Percentiles rank a stretch among this genome's conserved stretches.
Evolutionary conservation across 257 asterid genomes (phyloP).

Genomic region (Penstemon barbatus): DNA sequence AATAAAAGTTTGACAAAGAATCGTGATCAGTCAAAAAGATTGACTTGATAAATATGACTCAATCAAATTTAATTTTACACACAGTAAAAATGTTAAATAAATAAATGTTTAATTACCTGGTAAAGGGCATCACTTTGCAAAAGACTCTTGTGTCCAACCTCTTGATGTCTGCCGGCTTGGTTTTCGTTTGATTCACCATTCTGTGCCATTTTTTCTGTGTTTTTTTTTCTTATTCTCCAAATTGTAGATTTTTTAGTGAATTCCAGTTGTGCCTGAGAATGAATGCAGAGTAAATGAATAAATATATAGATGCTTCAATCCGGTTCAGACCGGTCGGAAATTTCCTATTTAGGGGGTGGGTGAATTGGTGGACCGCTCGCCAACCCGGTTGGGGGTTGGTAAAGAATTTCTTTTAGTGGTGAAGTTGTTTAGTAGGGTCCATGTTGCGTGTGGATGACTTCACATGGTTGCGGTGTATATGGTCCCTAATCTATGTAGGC

Average conservation of each 20-base stretch:
- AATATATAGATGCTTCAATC: constrained; percentile 33
- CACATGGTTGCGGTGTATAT: background rate
- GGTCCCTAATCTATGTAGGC: no score
- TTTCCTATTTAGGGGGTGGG: constrained; percentile 11
- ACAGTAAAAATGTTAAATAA: background rate
- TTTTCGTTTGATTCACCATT: constrained; percentile 36
- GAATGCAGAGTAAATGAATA: background rate
- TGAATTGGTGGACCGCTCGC: constrained; percentile 26
- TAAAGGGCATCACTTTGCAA: constrained; percentile 79
- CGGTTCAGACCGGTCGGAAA: constrained; percentile 39
- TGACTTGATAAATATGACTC: background rate
- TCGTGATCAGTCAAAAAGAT: background rate
- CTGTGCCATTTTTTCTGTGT: constrained; percentile 34
- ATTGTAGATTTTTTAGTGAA: background rate
- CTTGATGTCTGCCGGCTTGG: constrained; percentile 57
- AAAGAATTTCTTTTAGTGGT: constrained; percentile 22
- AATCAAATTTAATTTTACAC: background rate
- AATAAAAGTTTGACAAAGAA: no score
- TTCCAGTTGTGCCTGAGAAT: constrained; percentile 23
- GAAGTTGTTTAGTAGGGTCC: constrained; percentile 32
- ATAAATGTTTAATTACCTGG: constrained; percentile 39
- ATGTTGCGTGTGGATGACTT: background rate
- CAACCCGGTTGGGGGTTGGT: constrained; percentile 58
- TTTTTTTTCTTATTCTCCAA: background rate
- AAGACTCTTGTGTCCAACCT: constrained; percentile 91